Evolutionary conservation across 257 asterid species (phyloP).

Genomic region (Solanum sejunctum): DNA sequence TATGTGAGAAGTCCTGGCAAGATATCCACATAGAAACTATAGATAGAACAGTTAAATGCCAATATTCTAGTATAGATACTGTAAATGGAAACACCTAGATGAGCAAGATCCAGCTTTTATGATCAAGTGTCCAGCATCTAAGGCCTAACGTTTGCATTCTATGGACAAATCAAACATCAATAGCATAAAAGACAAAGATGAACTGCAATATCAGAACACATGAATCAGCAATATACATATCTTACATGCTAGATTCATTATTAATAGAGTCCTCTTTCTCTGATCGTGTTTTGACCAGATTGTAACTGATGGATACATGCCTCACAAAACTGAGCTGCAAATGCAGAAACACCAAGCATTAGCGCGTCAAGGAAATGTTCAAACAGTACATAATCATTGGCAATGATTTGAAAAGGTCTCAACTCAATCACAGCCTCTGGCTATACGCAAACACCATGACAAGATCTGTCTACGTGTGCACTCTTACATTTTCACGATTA

Average conservation of each 20-base stretch:
- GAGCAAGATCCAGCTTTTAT: neutral
- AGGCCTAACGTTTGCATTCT: neutral
- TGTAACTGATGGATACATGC: constrained; percentile 34
- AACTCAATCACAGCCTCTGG: neutral
- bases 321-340: constrained; percentile 64
- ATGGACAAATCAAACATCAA: neutral
- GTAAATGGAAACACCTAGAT: neutral
- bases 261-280: constrained; percentile 7
- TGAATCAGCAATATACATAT: neutral
- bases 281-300: constrained; percentile 27
- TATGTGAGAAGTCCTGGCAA: neutral
- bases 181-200: neutral
- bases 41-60: neutral
- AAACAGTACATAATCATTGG: neutral
- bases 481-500: neutral
- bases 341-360: neutral
- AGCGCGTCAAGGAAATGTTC: neutral
- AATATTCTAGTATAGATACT: neutral
- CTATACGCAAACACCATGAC: neutral
- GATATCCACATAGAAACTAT: neutral
- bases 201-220: neutral
- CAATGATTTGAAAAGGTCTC: neutral
- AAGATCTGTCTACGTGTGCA: neutral
- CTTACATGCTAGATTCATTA: constrained; percentile 32
- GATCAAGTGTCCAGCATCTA: neutral